Base-by-base conservation (phyloP, 805 yeast genomes). In the Starmerella cellae region DNA sequence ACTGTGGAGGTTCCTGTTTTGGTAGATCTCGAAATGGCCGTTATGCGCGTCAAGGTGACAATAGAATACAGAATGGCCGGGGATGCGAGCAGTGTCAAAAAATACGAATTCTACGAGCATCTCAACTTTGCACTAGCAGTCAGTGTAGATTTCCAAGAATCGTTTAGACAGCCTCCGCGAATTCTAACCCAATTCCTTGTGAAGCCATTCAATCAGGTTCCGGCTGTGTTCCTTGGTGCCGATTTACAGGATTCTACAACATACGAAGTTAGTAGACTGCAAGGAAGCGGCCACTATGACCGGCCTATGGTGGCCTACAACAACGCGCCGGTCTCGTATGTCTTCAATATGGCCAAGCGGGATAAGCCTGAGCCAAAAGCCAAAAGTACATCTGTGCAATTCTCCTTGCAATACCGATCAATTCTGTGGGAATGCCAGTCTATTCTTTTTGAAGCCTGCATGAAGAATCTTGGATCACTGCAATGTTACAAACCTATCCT, bases 111-210 rank as follows among this genome's bases (percentile, higher is more conserved):
- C 38, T 17, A 56, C 38, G 49, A 54, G 24, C 51, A 53, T 1
- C 45, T 79, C 5, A 77, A 79, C 45, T 71, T 76, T 5, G 60
- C 72, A 1, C 62, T 82, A 30, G 66, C 72, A 4, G 62, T 82
- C 6, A 77, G 84, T 0, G 91, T 82, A 1, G 75, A 83, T 2
- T 93, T 82, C 2, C 88, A 81, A 53, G 94, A 83, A 56, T 74
- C 77, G 10, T 82, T 81, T 63, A 72, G 74, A 13, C 32, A 48
- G 58, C 70, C 2, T 57, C 69, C 16, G 61, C 26, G 66, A 23
- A 60, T 82, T 1, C 77, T 72, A 49, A 75, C 84, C 4, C 79
- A 76, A 51, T 83, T 80, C 55, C 73, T 79, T 13, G 67, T 82
- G 35, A 79, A 82, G 17, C 69, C 85, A 4, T 65, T 78, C 66